Evolutionary conservation across 768 basidiomycete species (phyloP).

Genomic region (Cubamyces lactineus): DNA sequence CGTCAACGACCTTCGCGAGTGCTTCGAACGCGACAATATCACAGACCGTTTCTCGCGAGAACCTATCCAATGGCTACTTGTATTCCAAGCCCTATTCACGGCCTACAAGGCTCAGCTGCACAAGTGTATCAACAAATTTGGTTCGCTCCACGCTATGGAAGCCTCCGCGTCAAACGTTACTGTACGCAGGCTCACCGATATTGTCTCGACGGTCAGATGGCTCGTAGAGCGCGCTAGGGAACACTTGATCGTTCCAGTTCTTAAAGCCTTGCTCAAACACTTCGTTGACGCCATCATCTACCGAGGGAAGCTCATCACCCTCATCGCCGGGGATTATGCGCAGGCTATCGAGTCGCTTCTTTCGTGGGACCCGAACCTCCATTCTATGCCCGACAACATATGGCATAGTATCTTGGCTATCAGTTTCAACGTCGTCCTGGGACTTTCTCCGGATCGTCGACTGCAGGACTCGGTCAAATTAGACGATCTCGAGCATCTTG

Average conservation of each 20-base stretch:
- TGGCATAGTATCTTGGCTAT: slow-evolving; percentile 76
- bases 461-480: slow-evolving; percentile 39
- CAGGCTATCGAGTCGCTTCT: slow-evolving; percentile 74
- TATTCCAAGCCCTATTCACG: slow-evolving; percentile 76
- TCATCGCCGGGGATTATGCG: slow-evolving; percentile 78
- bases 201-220: slow-evolving; percentile 71
- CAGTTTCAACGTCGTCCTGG: slow-evolving; percentile 78
- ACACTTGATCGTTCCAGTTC: slow-evolving; percentile 55
- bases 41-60: slow-evolving; percentile 46
- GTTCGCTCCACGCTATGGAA: slow-evolving; percentile 40
- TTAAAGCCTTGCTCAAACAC: slow-evolving; percentile 64
- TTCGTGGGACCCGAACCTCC: slow-evolving; percentile 73
- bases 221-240: slow-evolving; percentile 66
- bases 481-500: slow-evolving; percentile 32
- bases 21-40: slow-evolving; percentile 54
- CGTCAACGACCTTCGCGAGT: slow-evolving; percentile 49
- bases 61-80: slow-evolving; percentile 56
- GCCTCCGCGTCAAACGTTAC: slow-evolving; percentile 49
- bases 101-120: slow-evolving; percentile 62
- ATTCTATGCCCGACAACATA: slow-evolving; percentile 60
- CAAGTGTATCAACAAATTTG: slow-evolving; percentile 45
- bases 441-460: slow-evolving; percentile 49
- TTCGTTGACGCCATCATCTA: slow-evolving; percentile 62
- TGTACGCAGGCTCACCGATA: slow-evolving; percentile 63
- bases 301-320: slow-evolving; percentile 55